Base-by-base conservation (phyloP, 2,329 filamentous ascomycete genomes). In the Penicillium corylophilum region DNA sequence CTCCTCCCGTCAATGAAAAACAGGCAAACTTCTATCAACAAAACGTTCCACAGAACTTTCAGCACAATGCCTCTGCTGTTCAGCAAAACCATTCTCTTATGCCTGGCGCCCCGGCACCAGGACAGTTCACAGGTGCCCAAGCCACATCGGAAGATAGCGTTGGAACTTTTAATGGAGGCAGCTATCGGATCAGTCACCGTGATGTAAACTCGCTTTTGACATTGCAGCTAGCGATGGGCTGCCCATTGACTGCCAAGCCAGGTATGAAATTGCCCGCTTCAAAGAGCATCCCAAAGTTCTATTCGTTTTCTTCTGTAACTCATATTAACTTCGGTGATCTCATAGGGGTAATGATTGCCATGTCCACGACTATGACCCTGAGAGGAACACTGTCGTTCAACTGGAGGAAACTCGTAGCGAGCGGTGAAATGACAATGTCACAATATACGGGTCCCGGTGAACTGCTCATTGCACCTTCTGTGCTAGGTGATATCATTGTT, bases 121-220 rank as follows among this genome's bases (percentile, higher is more conserved):
- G 74, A 3, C 81, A 87, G 51, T 91, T 93, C 57, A 70, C 78
- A 5, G 89, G 88, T 26, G 84, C 82, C n/a, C n/a, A n/a, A n/a
- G n/a, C n/a, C 0, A 73, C 74, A 28, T 76, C 84, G 3, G 78
- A 84, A 26, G 94, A 97, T 70, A 92, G 96, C 62, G 84, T 95
- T 1, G 94, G 94, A n/a, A 94, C 88, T 0, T 99, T 97, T 78
- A 97, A 97, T 68, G 94, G 94, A 15, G 94, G 94, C 12, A 93
- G 89, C 66, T 99, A 93, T 70, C 82, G 94, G 39, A 91, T 97
- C 67, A 94, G 89, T 65, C 94, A 99, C 68, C 82, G 94, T 20
- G 91, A 96, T 71, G 87, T 84, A 52, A 99, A 97, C 70, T 91
- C 89, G 1, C 87, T 96, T 60, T 73, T 96, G 55, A 97, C 92